Evolutionary conservation across 1,139 yeast genomes (phyloP).

Genomic region (Pneumocystis oryctolagi): DNA sequence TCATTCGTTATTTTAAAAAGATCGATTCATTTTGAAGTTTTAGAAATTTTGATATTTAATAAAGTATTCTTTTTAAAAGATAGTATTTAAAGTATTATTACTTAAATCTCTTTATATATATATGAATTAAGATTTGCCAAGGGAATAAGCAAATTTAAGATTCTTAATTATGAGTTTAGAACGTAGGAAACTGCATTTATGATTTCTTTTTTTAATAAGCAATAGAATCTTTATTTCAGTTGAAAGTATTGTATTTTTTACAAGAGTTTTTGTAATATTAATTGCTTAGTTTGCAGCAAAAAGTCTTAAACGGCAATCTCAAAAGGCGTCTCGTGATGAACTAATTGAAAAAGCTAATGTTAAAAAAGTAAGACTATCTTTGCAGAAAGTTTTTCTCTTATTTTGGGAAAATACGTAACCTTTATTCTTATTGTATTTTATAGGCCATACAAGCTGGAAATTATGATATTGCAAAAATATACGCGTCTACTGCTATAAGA

Average conservation of each 20-base stretch:
- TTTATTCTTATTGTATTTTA: slow-evolving; percentile 6
- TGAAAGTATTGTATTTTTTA: slow-evolving; percentile 26
- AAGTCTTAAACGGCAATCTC: slow-evolving; percentile 77
- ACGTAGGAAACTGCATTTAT: not conserved
- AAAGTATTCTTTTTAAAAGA: no score
- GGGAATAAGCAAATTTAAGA: not conserved
- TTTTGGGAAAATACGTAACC: not conserved
- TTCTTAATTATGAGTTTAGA: not conserved
- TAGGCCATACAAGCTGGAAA: slow-evolving; percentile 69
- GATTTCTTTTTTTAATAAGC: not conserved
- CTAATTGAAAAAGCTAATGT: slow-evolving; percentile 73
- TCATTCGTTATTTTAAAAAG: not conserved
- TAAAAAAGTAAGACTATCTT: slow-evolving; percentile 39
- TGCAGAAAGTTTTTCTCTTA: not conserved
- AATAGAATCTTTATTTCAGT: slow-evolving; percentile 38
- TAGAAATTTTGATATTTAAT: no score
- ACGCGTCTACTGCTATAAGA: slow-evolving; percentile 91
- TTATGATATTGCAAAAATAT: slow-evolving; percentile 81
- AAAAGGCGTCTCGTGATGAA: slow-evolving; percentile 82
- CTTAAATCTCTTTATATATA: no score
- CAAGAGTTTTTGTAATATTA: not conserved
- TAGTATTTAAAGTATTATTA: no score
- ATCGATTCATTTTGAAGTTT: not conserved
- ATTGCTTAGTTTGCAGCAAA: slow-evolving; percentile 65
- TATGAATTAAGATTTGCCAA: not conserved